A percentile compares a stretch with the other conserved stretches of the same genome.
These are phyloP conservation scores for Mycena albidolilacea DNA, from an alignment of 768 basidiomycete species.

Conservation along the genomic window DNA sequence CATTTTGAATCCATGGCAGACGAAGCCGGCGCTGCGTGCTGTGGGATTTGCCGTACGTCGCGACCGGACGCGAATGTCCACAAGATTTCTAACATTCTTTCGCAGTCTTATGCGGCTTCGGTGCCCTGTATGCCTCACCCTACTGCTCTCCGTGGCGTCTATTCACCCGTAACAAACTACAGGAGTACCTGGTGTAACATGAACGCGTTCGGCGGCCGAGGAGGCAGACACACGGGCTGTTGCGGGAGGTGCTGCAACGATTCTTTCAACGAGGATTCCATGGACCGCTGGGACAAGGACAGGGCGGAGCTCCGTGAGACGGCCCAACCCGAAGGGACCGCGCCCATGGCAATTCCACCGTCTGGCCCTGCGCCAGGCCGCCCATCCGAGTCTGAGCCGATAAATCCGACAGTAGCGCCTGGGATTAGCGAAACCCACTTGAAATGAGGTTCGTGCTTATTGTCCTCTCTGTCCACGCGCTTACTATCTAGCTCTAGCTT, in stretches of 20 bases:
- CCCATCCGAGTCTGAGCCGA: background rate
- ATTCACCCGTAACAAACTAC: background rate
- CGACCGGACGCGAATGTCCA: slow-evolving; percentile 19
- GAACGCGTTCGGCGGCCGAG: slow-evolving; percentile 48
- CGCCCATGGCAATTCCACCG: slow-evolving; percentile 44
- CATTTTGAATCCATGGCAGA: slow-evolving; percentile 4
- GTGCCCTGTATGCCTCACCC: slow-evolving; percentile 14
- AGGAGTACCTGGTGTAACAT: slow-evolving; percentile 46
- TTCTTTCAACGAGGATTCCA: slow-evolving; percentile 62
- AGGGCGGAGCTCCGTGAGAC: slow-evolving; percentile 42
- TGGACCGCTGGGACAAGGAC: slow-evolving; percentile 57
- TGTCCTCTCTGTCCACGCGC: background rate
- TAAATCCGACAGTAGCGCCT: background rate
- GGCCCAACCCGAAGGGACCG: slow-evolving; percentile 44
- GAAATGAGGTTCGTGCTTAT: background rate
- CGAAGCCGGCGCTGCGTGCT: slow-evolving; percentile 41
- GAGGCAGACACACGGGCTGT: slow-evolving; percentile 58
- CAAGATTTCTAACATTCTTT: slow-evolving; percentile 12
- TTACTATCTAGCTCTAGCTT: too few species aligned
- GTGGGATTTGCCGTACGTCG: slow-evolving; percentile 48
- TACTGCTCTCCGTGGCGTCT: background rate
- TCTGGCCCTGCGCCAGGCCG: background rate
- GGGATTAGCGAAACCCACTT: background rate
- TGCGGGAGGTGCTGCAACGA: slow-evolving; percentile 61
- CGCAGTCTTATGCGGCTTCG: slow-evolving; percentile 31